Conservation (phyloP, 768 basidiomycete genomes). For the Royoungia palumana region DNA sequence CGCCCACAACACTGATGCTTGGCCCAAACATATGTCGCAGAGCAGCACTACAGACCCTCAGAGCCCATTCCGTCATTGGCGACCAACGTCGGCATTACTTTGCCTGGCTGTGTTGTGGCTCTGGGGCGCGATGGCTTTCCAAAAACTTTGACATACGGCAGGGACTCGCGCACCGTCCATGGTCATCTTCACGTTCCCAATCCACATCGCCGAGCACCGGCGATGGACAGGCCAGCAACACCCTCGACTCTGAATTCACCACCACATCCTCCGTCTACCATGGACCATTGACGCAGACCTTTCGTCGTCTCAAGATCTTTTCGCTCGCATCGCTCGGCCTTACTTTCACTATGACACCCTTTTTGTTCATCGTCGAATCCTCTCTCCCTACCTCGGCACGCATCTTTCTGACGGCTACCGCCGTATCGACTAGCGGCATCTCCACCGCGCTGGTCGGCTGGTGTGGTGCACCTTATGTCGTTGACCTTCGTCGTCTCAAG, state of each 20-base stretch:
- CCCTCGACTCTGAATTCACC: background rate
- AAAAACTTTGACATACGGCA: no score
- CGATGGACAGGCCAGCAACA: background rate
- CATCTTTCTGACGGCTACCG: slow-evolving; percentile 61
- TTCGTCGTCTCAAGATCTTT: slow-evolving; percentile 77
- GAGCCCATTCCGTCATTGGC: background rate
- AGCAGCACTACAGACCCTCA: slow-evolving; percentile 6
- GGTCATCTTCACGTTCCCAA: slow-evolving; percentile 1
- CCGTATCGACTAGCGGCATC: slow-evolving; percentile 66
- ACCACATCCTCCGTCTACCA: slow-evolving; percentile 39
- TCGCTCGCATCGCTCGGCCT: slow-evolving; percentile 75
- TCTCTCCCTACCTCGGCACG: slow-evolving; percentile 69
- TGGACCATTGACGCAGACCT: slow-evolving; percentile 71
- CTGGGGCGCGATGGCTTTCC: background rate
- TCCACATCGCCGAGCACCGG: slow-evolving; percentile 9
- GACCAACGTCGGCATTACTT: slow-evolving; percentile 6
- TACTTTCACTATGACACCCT: slow-evolving; percentile 66
- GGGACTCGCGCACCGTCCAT: background rate
- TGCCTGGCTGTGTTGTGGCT: background rate
- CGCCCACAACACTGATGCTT: slow-evolving; percentile 6
- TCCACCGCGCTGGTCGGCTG: slow-evolving; percentile 73
- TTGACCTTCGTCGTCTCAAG: slow-evolving; percentile 49
- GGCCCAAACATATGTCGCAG: slow-evolving; percentile 16
- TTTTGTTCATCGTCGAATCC: slow-evolving; percentile 81
- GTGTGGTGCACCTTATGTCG: slow-evolving; percentile 74